These are phyloP conservation scores for Collybiopsis confluens DNA, from an alignment of 768 basidiomycete species.

Conservation along the genomic window DNA sequence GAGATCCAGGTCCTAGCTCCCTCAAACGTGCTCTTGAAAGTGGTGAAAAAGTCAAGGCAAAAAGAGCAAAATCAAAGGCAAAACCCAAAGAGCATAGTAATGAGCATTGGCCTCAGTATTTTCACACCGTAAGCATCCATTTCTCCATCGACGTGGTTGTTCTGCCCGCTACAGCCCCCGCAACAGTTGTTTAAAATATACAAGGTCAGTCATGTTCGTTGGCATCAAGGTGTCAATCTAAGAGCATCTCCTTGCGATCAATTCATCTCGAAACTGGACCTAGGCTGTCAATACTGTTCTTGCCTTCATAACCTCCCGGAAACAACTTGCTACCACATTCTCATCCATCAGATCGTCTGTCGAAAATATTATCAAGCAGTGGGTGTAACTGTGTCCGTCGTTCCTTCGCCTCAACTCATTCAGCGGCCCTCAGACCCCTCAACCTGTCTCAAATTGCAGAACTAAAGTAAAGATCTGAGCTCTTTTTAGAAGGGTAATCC, in stretches of 20 bases:
- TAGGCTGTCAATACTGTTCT: slow-evolving; percentile 88
- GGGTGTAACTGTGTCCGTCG: slow-evolving; percentile 12
- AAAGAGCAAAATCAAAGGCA: neutral
- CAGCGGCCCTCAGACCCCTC: slow-evolving; percentile 51
- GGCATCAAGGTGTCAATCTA: neutral
- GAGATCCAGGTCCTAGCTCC: neutral
- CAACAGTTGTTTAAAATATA: neutral
- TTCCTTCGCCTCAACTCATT: neutral
- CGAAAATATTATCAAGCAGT: slow-evolving; percentile 76
- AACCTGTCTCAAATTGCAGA: slow-evolving; percentile 77
- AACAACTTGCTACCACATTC: slow-evolving; percentile 79
- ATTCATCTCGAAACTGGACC: neutral
- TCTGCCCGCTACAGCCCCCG: neutral
- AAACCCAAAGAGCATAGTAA: neutral
- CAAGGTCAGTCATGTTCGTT: neutral
- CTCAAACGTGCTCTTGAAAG: neutral
- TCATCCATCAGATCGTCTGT: slow-evolving; percentile 72
- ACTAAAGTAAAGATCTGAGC: slow-evolving; percentile 57
- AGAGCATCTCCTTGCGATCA: neutral
- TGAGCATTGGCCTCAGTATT: slow-evolving; percentile 5
- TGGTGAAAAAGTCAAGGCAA: neutral
- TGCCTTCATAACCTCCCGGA: slow-evolving; percentile 79
- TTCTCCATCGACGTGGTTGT: neutral
- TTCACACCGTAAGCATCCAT: neutral
- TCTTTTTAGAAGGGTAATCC: neutral